These are phyloP conservation scores for Podospora pseudocomata DNA, from an alignment of 495 filamentous ascomycete genomes.

Conservation along the genomic window DNA sequence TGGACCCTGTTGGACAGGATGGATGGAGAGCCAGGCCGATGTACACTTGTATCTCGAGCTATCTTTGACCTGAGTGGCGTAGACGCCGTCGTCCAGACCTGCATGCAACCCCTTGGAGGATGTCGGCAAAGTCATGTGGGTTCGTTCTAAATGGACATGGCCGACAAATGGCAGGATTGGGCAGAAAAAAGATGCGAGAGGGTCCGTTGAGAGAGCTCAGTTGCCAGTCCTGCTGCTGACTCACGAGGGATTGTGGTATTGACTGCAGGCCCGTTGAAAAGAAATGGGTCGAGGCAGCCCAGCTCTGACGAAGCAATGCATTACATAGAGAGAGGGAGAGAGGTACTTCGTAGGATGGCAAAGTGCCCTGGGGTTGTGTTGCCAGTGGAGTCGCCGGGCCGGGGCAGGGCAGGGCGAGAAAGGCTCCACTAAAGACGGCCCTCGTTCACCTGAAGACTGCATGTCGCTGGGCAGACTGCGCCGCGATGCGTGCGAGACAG, in stretches of 20 bases:
- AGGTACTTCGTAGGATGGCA: background rate
- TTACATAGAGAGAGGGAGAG: background rate
- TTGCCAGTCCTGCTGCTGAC: background rate
- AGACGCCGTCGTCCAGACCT: constrained; percentile 12
- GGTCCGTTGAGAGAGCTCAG: constrained; percentile 8
- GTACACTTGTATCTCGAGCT: constrained; percentile 5
- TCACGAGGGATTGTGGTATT: background rate
- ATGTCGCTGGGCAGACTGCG: constrained; percentile 28
- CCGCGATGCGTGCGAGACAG: constrained; percentile 31
- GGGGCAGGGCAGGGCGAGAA: constrained; percentile 12
- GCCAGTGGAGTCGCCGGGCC: constrained; percentile 4
- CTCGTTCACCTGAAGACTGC: constrained; percentile 11
- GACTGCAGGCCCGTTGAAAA: constrained; percentile 2
- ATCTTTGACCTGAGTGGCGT: constrained; percentile 15
- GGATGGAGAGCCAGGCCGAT: constrained; percentile 6
- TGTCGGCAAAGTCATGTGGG: constrained; percentile 21
- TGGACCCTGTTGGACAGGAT: constrained; percentile 6
- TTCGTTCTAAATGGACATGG: constrained; percentile 5
- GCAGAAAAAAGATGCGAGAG: constrained; percentile 18
- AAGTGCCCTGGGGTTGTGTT: background rate
- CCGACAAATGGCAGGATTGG: constrained; percentile 19
- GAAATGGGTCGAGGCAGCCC: constrained; percentile 9
- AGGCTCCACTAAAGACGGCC: background rate
- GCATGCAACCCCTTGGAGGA: constrained; percentile 13
- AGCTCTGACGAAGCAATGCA: constrained; percentile 7